phyloP scores from a whole-genome alignment of 805 yeast genomes.

The Candida suzukii region DNA sequence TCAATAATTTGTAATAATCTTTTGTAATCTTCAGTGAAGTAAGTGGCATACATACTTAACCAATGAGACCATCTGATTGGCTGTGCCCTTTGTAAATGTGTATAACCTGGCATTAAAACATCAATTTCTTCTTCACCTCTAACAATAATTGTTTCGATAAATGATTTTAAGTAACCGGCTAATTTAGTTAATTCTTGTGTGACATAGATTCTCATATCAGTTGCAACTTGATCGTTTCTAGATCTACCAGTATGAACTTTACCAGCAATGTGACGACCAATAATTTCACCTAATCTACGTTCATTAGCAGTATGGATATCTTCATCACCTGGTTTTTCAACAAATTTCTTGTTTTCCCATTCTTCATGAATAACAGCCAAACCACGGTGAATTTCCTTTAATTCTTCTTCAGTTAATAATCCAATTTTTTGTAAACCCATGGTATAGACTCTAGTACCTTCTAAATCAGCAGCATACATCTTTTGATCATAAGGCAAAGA shows the following conservation, averaged over 20 bases:
- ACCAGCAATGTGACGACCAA: constrained; percentile 91
- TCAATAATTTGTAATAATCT: constrained; percentile 73
- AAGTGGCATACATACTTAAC: constrained; percentile 92
- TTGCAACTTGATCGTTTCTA: constrained; percentile 97
- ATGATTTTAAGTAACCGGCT: constrained; percentile 44
- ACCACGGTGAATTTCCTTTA: constrained; percentile 78
- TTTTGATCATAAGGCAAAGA: constrained; percentile 92
- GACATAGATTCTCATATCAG: constrained; percentile 95
- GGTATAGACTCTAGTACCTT: constrained; percentile 92
- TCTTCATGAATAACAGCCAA: constrained; percentile 64
- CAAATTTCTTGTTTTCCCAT: constrained; percentile 69
- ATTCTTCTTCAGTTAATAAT: constrained; percentile 64
- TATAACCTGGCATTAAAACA: constrained; percentile 96
- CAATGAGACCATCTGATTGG: constrained; percentile 99
- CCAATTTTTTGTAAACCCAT: constrained; percentile 77
- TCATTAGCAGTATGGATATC: constrained; percentile 99
- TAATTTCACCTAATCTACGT: constrained; percentile 92
- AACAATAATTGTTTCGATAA: constrained; percentile 58
- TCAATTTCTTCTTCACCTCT: constrained; percentile 86
- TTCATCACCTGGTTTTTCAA: constrained; percentile 84
- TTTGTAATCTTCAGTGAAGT: constrained; percentile 83
- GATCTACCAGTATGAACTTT: constrained; percentile 99
- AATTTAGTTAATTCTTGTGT: constrained; percentile 69
- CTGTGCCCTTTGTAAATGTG: constrained; percentile 97
- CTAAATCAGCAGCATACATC: constrained; percentile 91